phyloP scores from a whole-genome alignment of 108 stramenopile species.

The Cyclostephanos invisitatus region DNA sequence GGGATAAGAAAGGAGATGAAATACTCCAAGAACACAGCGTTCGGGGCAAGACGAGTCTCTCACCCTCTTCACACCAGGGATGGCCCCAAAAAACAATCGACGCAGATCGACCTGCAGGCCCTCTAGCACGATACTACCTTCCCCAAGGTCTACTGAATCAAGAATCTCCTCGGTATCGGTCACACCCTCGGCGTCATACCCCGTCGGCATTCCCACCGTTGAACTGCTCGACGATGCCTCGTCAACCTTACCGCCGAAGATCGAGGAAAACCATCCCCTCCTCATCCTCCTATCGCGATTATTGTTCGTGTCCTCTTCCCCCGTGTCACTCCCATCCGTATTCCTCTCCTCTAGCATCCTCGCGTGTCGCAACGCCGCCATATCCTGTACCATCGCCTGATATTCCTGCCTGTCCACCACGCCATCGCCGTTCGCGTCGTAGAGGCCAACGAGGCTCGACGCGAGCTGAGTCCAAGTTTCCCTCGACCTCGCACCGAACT shows the following conservation, averaged over 20 bases:
- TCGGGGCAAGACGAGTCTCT: slow-evolving; percentile 2
- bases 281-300: slow-evolving; percentile 5
- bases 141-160: slow-evolving; percentile 48
- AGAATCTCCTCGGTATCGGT: slow-evolving; percentile 44
- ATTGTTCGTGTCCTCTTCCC: no score
- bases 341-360: slow-evolving; percentile 27
- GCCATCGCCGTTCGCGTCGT: slow-evolving; percentile 84
- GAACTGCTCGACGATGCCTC: slow-evolving; percentile 3
- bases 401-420: slow-evolving; percentile 87
- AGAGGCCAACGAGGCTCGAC: slow-evolving; percentile 65
- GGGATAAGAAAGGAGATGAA: not conserved
- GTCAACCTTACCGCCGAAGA: slow-evolving; percentile 11
- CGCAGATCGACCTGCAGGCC: slow-evolving; percentile 83
- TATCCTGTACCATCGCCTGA: slow-evolving; percentile 81
- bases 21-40: not conserved
- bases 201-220: not conserved
- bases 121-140: slow-evolving; percentile 72
- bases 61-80: slow-evolving; percentile 66
- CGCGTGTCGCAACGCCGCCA: slow-evolving; percentile 63
- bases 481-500: slow-evolving; percentile 28
- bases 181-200: slow-evolving; percentile 28
- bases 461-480: slow-evolving; percentile 61
- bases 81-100: slow-evolving; percentile 69
- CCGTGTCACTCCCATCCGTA: slow-evolving; percentile 11
- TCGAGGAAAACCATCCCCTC: slow-evolving; percentile 10